Evolutionary conservation across 805 yeast species (phyloP).

Genomic region (Blastobotrys chiropterorum): DNA sequence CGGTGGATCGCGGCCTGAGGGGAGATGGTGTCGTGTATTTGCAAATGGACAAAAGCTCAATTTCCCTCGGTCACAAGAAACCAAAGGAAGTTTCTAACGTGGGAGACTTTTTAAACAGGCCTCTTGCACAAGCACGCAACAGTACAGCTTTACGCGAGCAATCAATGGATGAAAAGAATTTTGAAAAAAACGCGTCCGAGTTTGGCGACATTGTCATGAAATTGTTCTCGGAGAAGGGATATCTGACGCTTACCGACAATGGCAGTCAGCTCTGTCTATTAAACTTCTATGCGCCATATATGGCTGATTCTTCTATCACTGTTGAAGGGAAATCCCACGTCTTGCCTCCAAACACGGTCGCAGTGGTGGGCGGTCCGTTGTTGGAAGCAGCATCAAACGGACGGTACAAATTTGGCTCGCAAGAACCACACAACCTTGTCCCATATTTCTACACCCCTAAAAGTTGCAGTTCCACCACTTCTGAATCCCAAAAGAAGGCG

Average conservation of each 20-base stretch:
- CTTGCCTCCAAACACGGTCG: neutral
- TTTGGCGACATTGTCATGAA: neutral
- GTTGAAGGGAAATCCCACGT: neutral
- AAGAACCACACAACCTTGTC: neutral
- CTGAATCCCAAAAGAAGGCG: constrained; percentile 4
- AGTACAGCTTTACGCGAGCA: neutral
- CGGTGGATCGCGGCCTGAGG: neutral
- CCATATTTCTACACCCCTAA: neutral
- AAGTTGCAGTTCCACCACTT: neutral
- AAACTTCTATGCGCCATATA: neutral
- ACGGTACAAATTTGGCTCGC: neutral
- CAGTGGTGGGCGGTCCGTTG: neutral
- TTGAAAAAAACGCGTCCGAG: neutral
- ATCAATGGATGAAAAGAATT: neutral
- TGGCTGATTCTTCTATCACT: neutral
- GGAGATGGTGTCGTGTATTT: constrained; percentile 9
- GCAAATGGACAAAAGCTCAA: neutral
- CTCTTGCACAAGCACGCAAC: neutral
- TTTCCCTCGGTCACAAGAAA: neutral
- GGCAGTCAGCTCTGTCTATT: neutral
- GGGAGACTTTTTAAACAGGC: neutral
- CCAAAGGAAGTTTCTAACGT: constrained; percentile 6
- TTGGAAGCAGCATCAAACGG: neutral
- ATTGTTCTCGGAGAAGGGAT: neutral
- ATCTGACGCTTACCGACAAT: neutral